A percentile compares a stretch with the other conserved stretches of the same genome.
Evolutionary conservation across 2,329 filamentous ascomycete species (phyloP).

Genomic region (Penicillium sp.): DNA sequence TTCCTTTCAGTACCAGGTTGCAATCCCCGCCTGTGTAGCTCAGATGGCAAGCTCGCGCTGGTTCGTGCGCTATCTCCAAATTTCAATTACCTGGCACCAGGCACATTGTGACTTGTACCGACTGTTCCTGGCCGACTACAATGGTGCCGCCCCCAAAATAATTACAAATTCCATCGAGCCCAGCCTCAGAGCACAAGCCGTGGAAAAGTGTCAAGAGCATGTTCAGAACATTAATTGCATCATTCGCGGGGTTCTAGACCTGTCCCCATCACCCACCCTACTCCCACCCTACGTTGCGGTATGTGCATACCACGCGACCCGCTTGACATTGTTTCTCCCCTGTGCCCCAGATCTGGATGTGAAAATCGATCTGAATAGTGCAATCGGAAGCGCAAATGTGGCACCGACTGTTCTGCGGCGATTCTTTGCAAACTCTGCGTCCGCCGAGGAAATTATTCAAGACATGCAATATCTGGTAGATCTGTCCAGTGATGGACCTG

Average conservation of each 20-base stretch:
- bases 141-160: slow-evolving; percentile 9
- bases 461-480: slow-evolving; percentile 7
- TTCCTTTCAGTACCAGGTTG: slow-evolving; percentile 1
- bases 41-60: slow-evolving; percentile 5
- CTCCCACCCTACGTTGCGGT: slow-evolving; percentile 8
- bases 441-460: slow-evolving; percentile 1
- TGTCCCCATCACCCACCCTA: background rate
- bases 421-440: slow-evolving; percentile 3
- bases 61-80: slow-evolving; percentile 13
- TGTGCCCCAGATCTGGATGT: background rate
- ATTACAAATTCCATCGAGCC: slow-evolving; percentile 6
- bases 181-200: slow-evolving; percentile 1
- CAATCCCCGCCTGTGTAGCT: background rate
- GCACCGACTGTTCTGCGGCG: slow-evolving; percentile 1
- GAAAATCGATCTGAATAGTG: background rate
- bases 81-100: slow-evolving; percentile 14
- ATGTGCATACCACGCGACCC: slow-evolving; percentile 15
- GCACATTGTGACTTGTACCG: slow-evolving; percentile 17
- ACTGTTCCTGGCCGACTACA: slow-evolving; percentile 11
- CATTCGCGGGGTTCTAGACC: background rate
- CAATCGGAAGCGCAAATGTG: background rate
- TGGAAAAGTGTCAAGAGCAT: slow-evolving; percentile 7
- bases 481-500: background rate
- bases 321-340: slow-evolving; percentile 6
- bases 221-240: slow-evolving; percentile 6